Percentiles rank a stretch among this genome's conserved stretches.
Conservation (phyloP, 345 rosid species). For the Kandelia obovata region DNA sequence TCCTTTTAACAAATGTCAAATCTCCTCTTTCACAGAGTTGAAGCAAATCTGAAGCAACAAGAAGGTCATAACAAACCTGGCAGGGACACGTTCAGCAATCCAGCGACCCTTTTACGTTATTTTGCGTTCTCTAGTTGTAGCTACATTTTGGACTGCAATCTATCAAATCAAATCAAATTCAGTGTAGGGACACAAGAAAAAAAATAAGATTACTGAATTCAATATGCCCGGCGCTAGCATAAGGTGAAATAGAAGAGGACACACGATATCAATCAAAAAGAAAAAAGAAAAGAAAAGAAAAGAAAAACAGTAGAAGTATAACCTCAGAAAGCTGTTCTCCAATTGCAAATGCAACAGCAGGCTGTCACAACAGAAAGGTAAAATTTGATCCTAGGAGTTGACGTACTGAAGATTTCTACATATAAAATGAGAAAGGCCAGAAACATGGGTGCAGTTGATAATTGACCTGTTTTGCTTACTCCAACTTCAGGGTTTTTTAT, state of each 20-base stretch:
- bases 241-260: not conserved
- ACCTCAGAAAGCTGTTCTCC: slow-evolving; percentile 97
- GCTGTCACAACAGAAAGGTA: slow-evolving; percentile 40
- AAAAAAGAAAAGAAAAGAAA: too few relatives aligned
- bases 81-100: slow-evolving; percentile 59
- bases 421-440: too few relatives aligned
- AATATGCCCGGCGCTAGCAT: not conserved
- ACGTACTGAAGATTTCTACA: too few relatives aligned
- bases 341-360: slow-evolving; percentile 89
- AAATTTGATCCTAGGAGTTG: not conserved
- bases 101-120: slow-evolving; percentile 79
- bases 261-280: not conserved
- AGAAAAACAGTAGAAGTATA: not conserved
- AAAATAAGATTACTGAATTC: not conserved
- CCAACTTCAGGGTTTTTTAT: slow-evolving; percentile 92
- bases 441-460: not conserved
- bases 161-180: slow-evolving; percentile 14
- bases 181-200: not conserved
- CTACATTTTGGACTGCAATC: slow-evolving; percentile 82
- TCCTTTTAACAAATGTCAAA: not conserved
- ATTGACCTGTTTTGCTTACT: slow-evolving; percentile 40
- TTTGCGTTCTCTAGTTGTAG: slow-evolving; percentile 81
- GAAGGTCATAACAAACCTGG: slow-evolving; percentile 40
- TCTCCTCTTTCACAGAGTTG: not conserved
- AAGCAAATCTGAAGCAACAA: slow-evolving; percentile 1